Conservation (phyloP, 2,329 filamentous ascomycete genomes). For the Neurospora crassa region DNA sequence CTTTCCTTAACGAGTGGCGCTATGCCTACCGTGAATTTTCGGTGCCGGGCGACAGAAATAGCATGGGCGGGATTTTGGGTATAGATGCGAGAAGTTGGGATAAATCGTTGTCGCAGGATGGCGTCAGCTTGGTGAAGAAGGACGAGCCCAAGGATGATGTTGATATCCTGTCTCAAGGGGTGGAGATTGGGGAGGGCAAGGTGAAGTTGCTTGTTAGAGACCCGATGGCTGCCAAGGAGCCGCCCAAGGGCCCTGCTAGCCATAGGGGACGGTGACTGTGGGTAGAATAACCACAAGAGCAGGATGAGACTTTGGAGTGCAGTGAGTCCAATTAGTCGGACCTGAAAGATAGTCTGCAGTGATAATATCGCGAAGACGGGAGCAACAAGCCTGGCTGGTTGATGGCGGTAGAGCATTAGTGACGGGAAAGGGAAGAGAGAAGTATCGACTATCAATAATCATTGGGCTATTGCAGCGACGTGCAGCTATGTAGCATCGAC, state of each 20-base stretch:
- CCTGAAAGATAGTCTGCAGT: neutral
- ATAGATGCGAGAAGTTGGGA: slow-evolving; percentile 61
- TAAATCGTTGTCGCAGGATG: slow-evolving; percentile 44
- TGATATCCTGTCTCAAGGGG: slow-evolving; percentile 55
- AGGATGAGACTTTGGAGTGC: neutral
- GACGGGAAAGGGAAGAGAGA: neutral
- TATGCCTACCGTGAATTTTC: slow-evolving; percentile 96
- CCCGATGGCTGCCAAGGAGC: slow-evolving; percentile 29
- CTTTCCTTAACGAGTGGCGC: slow-evolving; percentile 88
- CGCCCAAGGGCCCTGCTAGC: slow-evolving; percentile 46
- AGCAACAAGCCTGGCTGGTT: neutral
- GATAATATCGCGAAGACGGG: neutral
- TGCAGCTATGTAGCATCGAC: neutral
- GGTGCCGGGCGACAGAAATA: slow-evolving; percentile 82
- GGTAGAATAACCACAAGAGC: neutral
- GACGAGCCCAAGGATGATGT: slow-evolving; percentile 32
- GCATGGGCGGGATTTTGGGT: slow-evolving; percentile 66
- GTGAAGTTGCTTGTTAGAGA: slow-evolving; percentile 54
- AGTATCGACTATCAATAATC: neutral
- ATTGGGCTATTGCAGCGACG: neutral
- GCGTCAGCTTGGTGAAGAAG: slow-evolving; percentile 27
- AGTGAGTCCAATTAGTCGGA: neutral
- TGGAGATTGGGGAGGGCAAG: slow-evolving; percentile 59
- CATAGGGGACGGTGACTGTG: slow-evolving; percentile 31
- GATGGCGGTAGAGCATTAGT: neutral